These are phyloP conservation scores for Globisporangium iwayamae DNA, from an alignment of 352 stramenopile species.

Conservation along the genomic window DNA sequence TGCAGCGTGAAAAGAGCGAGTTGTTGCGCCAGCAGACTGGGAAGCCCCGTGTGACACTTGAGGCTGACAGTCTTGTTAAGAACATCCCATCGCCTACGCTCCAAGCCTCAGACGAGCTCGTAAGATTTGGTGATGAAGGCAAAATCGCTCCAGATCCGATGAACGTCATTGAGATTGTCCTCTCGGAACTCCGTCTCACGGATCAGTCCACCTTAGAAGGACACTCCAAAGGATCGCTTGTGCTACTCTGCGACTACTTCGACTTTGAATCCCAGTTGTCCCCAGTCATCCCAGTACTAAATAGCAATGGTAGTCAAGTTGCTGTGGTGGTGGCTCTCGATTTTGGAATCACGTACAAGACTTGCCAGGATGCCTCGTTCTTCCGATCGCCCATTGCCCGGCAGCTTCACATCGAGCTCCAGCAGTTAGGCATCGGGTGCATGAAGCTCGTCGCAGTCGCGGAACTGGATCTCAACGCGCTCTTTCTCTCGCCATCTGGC, in stretches of 20 bases:
- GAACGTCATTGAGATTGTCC: conserved; percentile 19
- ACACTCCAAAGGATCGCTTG: background rate
- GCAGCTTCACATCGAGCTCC: conserved; percentile 23
- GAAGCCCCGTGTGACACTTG: background rate
- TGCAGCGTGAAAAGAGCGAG: conserved; percentile 20
- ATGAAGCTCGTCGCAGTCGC: conserved; percentile 16
- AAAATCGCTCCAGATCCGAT: background rate
- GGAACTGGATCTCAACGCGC: conserved; percentile 8
- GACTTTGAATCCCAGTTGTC: conserved; percentile 42
- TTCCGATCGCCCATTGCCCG: conserved; percentile 17
- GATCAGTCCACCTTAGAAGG: background rate
- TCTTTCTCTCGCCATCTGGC: conserved; percentile 22
- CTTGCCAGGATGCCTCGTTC: conserved; percentile 22
- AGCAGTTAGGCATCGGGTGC: conserved; percentile 12
- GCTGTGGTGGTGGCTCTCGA: conserved; percentile 15
- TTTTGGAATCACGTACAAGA: conserved; percentile 32
- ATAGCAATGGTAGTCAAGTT: too few relatives aligned
- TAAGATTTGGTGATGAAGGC: background rate
- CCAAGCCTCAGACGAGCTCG: background rate
- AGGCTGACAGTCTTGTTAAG: background rate
- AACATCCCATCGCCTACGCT: background rate
- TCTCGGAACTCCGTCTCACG: conserved; percentile 12
- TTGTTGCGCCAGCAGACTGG: conserved; percentile 9
- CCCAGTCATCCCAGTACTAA: conserved; percentile 17
- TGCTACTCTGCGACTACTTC: conserved; percentile 38